Evolutionary conservation across 1,284 basidiomycete genomes (phyloP), one percentile per base, ranked within the genome.

Genomic region (Irpex sp.): DNA sequence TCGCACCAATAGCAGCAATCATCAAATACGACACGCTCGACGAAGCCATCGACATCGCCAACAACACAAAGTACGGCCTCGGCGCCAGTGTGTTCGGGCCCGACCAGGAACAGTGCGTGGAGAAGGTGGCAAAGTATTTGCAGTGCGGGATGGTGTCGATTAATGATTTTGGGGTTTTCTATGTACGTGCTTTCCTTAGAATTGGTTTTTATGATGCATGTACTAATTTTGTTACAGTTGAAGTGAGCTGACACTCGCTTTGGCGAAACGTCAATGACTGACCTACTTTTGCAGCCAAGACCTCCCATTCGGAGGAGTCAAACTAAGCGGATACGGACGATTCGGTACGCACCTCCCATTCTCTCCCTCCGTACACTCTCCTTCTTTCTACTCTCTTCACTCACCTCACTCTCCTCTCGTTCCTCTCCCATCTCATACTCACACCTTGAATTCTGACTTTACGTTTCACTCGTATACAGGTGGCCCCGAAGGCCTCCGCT

Each of bases 111-210:
- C 79, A 91, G 55, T 96, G 94, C 72, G 69, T 91, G 60, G 58
- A 65, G 26, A 80, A 87, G 60, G 89, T 98, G 9, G 94, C 95
- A 15, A 85, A 87, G 62, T 77, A 81, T 58, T 77, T 98, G 57
- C 85, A 96, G 64, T 96, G 94, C 68, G 97, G 97, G 48, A 98
- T 99, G 97, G 96, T 98, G 7, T 91, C 96, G 44, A 84, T 98
- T 70, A 98, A 98, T 71, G 95, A 97, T 77, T 97, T 93, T 75
- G 96, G 89, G 21, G 92, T 96, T 2, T 96, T 92, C 78, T 98
- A 98, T 75, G 89, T 92, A 69, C 78, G 89, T 81, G 34, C 17
- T 61, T 59, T 61, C 36, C 21, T 37, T 34, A 59, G 38, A 3
- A 52, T 60, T 60, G 55, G 52, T 36, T 63, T 40, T 62, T 6